Evolutionary conservation across 2,329 filamentous ascomycete genomes (phyloP), one percentile per base, ranked within the genome.

Genomic region (Sphaerulina populicola): DNA sequence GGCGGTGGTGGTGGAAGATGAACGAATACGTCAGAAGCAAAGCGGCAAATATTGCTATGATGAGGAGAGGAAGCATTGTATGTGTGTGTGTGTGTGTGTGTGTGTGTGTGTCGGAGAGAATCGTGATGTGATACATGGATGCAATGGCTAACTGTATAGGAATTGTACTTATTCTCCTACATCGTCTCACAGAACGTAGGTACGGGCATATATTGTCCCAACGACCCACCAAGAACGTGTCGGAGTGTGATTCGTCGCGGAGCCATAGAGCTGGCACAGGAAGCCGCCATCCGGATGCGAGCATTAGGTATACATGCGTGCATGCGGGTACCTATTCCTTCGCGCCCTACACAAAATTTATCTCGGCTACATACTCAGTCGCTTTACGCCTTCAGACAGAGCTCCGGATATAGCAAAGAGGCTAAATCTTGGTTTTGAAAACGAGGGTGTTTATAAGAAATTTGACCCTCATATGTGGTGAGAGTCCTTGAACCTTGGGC

Each of bases 171-270:
- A 31, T 18, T 41, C 37, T 10, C 1, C 8, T 38, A 18, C 6
- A n/a, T n/a, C 23, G 6, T 39, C 18, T 18, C 18, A 3, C 4
- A 18, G 18, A 18, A 18, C 18, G 18, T 18, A 18, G 39, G 40
- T 44, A 11, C 27, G 23, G 14, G 11, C 15, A 9, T 38, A 14
- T 33, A 10, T 9, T 38, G 12, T 18, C 27, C 3, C 23, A 10
- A 12, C n/a, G 40, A 18, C 27, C 33, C 31, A 38, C 39, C 31
- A 14, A 37, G 49, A 7, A 52, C 49, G 49, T 52, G 49, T 47
- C 37, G 37, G 10, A 38, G 29, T 41, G 44, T 52, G 49, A 52
- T 52, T 52, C 38, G 49, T 46, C 44, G 33, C 27, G 27, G n/a
- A 39, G 4, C 10, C 10, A 44, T 31, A 27, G 23, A 14, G 18